Conservation (phyloP, 2,329 filamentous ascomycete genomes). For the Coniochaeta sp. region DNA sequence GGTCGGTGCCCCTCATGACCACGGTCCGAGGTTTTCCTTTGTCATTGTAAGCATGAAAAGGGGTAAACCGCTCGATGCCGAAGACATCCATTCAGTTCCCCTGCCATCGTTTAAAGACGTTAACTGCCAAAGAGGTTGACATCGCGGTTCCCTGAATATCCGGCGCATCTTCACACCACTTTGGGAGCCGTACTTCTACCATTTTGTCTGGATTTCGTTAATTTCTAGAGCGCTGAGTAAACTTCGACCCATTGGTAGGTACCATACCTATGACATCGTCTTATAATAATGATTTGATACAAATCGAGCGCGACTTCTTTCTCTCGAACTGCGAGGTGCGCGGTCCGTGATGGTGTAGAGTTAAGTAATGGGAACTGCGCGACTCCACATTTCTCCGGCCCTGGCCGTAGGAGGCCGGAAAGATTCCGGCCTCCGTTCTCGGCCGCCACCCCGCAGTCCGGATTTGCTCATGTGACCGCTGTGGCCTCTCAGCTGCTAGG, state of each 20-base stretch:
- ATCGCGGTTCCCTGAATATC: too few species aligned
- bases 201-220: too few species aligned
- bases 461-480: too few species aligned
- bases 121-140: too few species aligned
- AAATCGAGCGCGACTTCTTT: not conserved
- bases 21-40: conserved; percentile 2
- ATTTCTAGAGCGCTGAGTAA: too few species aligned
- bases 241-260: too few species aligned
- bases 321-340: not conserved
- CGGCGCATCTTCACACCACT: too few species aligned
- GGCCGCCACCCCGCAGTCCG: conserved; percentile 3
- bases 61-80: not conserved
- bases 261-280: too few species aligned
- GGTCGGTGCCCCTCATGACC: conserved; percentile 1
- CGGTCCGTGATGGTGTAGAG: not conserved
- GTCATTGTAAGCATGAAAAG: not conserved
- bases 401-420: conserved; percentile 5
- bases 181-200: too few species aligned
- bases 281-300: too few species aligned
- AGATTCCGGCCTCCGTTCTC: conserved; percentile 7
- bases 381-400: conserved; percentile 4
- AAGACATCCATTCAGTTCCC: not conserved
- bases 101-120: too few species aligned
- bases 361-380: conserved; percentile 3
- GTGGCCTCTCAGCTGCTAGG: too few species aligned